Evolutionary conservation across 2,329 filamentous ascomycete genomes (phyloP).

Genomic region (Fusarium buxicola): DNA sequence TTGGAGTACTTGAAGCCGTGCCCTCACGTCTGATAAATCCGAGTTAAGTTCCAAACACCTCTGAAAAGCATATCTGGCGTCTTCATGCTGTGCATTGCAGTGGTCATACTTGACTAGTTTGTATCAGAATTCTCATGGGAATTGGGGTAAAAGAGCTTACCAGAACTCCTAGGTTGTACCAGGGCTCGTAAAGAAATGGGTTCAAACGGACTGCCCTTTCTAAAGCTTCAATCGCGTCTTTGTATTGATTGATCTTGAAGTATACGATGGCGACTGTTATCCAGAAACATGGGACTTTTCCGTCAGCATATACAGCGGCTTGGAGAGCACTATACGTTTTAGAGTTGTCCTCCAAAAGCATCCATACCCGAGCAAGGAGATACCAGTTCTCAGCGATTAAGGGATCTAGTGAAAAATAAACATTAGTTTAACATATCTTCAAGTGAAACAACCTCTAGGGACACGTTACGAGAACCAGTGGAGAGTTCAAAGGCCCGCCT

Average conservation of each 20-base stretch:
- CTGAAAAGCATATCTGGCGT: neutral
- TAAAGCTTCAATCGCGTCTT: rapidly evolving
- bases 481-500: neutral
- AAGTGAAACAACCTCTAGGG: too few relatives aligned
- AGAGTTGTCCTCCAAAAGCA: neutral
- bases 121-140: neutral
- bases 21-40: neutral
- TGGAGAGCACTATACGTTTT: neutral
- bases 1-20: neutral
- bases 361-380: neutral
- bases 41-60: neutral
- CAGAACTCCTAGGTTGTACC: neutral
- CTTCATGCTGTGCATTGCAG: neutral
- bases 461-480: neutral
- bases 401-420: neutral
- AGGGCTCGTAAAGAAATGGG: neutral
- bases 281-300: neutral
- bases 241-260: neutral
- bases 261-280: neutral
- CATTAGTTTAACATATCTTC: too few relatives aligned
- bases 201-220: neutral
- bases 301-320: rapidly evolving
- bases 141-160: neutral
- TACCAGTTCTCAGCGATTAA: neutral
- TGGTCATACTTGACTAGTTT: neutral